Percentiles rank a stretch among this genome's conserved stretches.
These are phyloP conservation scores for Zygoascus hellenicus DNA, from an alignment of 1,139 yeast species.

Conservation along the genomic window DNA sequence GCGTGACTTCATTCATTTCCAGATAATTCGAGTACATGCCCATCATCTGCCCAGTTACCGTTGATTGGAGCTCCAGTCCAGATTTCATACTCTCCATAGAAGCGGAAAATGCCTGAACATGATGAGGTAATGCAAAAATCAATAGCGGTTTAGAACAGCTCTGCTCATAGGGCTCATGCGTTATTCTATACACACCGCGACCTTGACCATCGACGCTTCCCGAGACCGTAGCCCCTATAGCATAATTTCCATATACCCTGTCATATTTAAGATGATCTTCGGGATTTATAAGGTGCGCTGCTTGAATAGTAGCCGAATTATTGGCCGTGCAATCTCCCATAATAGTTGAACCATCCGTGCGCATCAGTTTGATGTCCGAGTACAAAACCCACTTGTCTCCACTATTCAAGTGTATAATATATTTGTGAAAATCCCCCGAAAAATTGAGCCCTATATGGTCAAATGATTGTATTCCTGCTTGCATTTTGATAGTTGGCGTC, in stretches of 20 bases:
- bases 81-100: conserved; percentile 35
- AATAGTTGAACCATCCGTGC: conserved; percentile 42
- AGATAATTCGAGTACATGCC: conserved; percentile 51
- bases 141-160: conserved; percentile 38
- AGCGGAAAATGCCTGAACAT: conserved; percentile 44
- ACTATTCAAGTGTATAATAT: conserved; percentile 37
- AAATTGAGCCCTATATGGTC: conserved; percentile 32
- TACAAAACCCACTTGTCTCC: conserved; percentile 53
- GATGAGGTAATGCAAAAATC: conserved; percentile 68
- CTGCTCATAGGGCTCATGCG: conserved; percentile 34
- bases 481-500: conserved; percentile 46
- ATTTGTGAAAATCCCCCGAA: conserved; percentile 36
- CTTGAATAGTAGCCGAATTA: conserved; percentile 37
- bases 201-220: conserved; percentile 34
- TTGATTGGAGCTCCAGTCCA: conserved; percentile 47
- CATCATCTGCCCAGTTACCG: conserved; percentile 60
- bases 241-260: conserved; percentile 49
- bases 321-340: conserved; percentile 9
- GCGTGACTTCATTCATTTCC: conserved; percentile 45
- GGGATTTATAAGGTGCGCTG: conserved; percentile 7
- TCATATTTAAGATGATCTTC: conserved; percentile 40
- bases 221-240: conserved; percentile 36
- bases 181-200: conserved; percentile 45
- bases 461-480: conserved; percentile 43
- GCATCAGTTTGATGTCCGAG: conserved; percentile 40